Percentiles rank a stretch among this genome's conserved stretches.
Conservation (phyloP, 177 flowering plant species). For the Vitis hybrid region DNA sequence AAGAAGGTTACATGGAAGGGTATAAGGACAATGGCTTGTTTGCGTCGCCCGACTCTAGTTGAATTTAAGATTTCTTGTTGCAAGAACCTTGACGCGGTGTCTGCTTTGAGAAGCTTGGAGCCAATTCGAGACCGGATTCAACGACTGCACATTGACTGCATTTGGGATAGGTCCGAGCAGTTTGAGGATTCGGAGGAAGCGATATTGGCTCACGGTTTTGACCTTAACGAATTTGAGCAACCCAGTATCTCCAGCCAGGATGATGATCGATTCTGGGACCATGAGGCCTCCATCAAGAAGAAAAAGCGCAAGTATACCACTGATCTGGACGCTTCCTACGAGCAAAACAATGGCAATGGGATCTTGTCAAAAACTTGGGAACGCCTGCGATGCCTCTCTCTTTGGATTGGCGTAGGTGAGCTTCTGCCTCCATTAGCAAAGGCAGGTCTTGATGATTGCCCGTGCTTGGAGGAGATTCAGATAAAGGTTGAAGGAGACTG, state of each 20-base stretch:
- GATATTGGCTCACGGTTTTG: constrained; percentile 18
- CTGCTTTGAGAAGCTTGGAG: constrained; percentile 61
- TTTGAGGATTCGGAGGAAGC: constrained; percentile 12
- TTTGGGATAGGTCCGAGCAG: constrained; percentile 51
- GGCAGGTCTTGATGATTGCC: constrained; percentile 76
- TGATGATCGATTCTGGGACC: background rate
- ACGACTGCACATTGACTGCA: constrained; percentile 80
- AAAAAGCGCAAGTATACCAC: constrained; percentile 46
- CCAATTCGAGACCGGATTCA: constrained; percentile 57
- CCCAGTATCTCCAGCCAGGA: background rate
- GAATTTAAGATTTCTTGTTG: constrained; percentile 77
- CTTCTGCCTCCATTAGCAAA: constrained; percentile 53
- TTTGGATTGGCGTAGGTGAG: constrained; percentile 86
- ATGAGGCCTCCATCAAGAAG: constrained; percentile 18
- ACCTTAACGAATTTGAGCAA: constrained; percentile 32
- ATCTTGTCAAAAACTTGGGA: constrained; percentile 49
- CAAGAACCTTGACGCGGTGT: constrained; percentile 55
- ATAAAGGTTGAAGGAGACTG: constrained; percentile 90
- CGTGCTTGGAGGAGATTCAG: constrained; percentile 64
- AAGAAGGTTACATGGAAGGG: constrained; percentile 61
- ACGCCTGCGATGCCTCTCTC: constrained; percentile 52
- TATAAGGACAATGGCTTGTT: constrained; percentile 49
- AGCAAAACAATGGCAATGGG: constrained; percentile 35
- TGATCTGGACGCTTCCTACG: constrained; percentile 12
- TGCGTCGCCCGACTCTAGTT: constrained; percentile 53